Percentiles rank a stretch among this genome's conserved stretches.
These are phyloP conservation scores for Exophiala lecanii-corni DNA, from an alignment of 2,329 filamentous ascomycete species.

Conservation along the genomic window DNA sequence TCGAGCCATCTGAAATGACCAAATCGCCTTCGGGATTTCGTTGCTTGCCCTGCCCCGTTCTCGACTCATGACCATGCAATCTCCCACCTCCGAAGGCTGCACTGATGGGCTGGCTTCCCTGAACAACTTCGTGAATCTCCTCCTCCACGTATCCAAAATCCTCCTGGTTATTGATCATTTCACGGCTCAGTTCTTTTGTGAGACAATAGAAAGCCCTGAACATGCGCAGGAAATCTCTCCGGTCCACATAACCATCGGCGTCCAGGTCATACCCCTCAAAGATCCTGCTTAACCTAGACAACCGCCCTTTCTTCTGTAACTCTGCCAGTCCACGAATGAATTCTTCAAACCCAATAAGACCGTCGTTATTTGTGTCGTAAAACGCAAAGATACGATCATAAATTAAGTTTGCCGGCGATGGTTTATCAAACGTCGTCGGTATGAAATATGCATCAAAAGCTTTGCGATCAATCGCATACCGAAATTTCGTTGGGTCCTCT, in stretches of 20 bases:
- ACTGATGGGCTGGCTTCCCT: constrained; percentile 70
- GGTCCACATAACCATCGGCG: constrained; percentile 75
- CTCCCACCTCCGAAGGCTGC: constrained; percentile 70
- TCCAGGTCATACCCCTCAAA: constrained; percentile 92
- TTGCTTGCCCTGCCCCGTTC: constrained; percentile 63
- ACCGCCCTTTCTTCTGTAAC: constrained; percentile 55
- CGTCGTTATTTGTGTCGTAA: constrained; percentile 87
- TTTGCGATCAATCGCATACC: constrained; percentile 81
- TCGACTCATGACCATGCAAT: constrained; percentile 57
- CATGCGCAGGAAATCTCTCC: constrained; percentile 84
- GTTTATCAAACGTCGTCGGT: constrained; percentile 72
- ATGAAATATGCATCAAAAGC: constrained; percentile 91
- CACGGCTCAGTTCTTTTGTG: constrained; percentile 81
- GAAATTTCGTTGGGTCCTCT: constrained; percentile 71
- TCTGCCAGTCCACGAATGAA: constrained; percentile 78
- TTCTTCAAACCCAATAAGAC: constrained; percentile 85
- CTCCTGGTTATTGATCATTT: constrained; percentile 72
- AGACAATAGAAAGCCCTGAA: constrained; percentile 90
- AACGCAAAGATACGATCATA: constrained; percentile 96
- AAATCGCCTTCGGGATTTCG: constrained; percentile 59
- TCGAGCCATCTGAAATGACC: constrained; percentile 49
- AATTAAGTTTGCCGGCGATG: constrained; percentile 78
- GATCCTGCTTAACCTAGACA: constrained; percentile 62
- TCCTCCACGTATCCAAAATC: constrained; percentile 72
- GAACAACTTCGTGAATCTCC: constrained; percentile 70